Evolutionary conservation across 345 rosid species (phyloP).

Genomic region (Nasturtium officinale): DNA sequence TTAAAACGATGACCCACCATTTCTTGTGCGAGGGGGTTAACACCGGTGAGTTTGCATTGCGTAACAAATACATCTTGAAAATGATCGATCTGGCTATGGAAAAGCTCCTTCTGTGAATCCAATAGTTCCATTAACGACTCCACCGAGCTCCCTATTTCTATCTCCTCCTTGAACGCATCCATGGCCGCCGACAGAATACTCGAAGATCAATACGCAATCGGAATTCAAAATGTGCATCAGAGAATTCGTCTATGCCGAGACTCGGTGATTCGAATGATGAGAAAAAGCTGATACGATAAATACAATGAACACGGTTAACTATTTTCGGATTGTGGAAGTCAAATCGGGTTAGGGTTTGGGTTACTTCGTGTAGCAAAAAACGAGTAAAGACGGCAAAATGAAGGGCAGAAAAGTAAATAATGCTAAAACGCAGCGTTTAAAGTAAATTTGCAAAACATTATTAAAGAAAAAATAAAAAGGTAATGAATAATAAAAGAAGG

Average conservation of each 20-base stretch:
- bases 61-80: slow-evolving; percentile 72
- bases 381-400: slow-evolving; percentile 29
- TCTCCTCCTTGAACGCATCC: slow-evolving; percentile 57
- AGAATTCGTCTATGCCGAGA: slow-evolving; percentile 24
- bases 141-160: slow-evolving; percentile 64
- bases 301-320: slow-evolving; percentile 8
- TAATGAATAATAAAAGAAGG: slow-evolving; percentile 30
- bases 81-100: slow-evolving; percentile 87
- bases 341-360: slow-evolving; percentile 51
- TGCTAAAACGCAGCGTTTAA: slow-evolving; percentile 12
- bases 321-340: slow-evolving; percentile 11
- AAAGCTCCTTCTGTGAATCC: slow-evolving; percentile 70
- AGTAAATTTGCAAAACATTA: slow-evolving; percentile 8
- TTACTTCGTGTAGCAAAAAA: slow-evolving; percentile 14
- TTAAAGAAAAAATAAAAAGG: too few species aligned
- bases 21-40: slow-evolving; percentile 96
- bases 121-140: slow-evolving; percentile 66
- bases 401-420: slow-evolving; percentile 34
- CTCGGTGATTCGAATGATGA: slow-evolving; percentile 29
- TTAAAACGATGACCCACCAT: slow-evolving; percentile 58
- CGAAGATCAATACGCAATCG: slow-evolving; percentile 40
- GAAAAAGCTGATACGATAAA: slow-evolving; percentile 5
- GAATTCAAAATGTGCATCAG: slow-evolving; percentile 43
- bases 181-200: slow-evolving; percentile 46
- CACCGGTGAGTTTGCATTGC: slow-evolving; percentile 96